Evolutionary conservation across 2,329 filamentous ascomycete genomes (phyloP).

Genomic region (Lomentospora prolificans): DNA sequence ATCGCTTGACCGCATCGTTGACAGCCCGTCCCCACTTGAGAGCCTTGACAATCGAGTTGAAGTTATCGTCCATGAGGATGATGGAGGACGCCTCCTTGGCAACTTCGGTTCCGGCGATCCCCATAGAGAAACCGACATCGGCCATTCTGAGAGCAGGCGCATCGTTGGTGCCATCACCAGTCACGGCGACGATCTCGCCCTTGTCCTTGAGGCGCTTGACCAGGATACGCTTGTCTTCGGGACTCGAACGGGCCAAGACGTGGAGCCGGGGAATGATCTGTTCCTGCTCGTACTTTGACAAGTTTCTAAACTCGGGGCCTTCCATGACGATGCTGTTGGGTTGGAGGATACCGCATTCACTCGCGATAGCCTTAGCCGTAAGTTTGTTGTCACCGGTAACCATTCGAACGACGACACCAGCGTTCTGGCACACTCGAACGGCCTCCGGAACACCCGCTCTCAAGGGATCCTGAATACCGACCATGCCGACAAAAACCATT

Average conservation of each 20-base stretch:
- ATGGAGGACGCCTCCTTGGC: constrained; percentile 80
- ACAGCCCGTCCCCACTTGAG: constrained; percentile 72
- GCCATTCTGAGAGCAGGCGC: constrained; percentile 72
- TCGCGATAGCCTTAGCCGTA: constrained; percentile 69
- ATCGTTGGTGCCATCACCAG: constrained; percentile 77
- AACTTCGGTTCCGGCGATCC: constrained; percentile 72
- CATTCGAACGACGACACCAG: constrained; percentile 75
- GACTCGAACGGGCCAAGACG: constrained; percentile 64
- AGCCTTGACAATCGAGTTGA: constrained; percentile 76
- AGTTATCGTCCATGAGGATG: constrained; percentile 82
- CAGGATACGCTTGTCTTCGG: constrained; percentile 66
- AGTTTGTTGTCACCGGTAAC: constrained; percentile 76
- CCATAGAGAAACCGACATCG: constrained; percentile 80
- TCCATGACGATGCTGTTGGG: constrained; percentile 63
- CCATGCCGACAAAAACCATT: constrained; percentile 60
- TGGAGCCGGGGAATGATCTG: constrained; percentile 59
- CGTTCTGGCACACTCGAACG: constrained; percentile 61
- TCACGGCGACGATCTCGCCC: constrained; percentile 72
- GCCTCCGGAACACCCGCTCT: constrained; percentile 66
- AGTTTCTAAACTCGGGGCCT: constrained; percentile 66
- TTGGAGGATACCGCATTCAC: constrained; percentile 67
- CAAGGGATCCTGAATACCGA: constrained; percentile 74
- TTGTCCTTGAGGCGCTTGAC: constrained; percentile 62
- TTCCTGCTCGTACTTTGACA: constrained; percentile 55
- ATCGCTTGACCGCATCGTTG: constrained; percentile 69